Evolutionary conservation across 768 basidiomycete genomes (phyloP).

Genomic region (Collybia sp.): DNA sequence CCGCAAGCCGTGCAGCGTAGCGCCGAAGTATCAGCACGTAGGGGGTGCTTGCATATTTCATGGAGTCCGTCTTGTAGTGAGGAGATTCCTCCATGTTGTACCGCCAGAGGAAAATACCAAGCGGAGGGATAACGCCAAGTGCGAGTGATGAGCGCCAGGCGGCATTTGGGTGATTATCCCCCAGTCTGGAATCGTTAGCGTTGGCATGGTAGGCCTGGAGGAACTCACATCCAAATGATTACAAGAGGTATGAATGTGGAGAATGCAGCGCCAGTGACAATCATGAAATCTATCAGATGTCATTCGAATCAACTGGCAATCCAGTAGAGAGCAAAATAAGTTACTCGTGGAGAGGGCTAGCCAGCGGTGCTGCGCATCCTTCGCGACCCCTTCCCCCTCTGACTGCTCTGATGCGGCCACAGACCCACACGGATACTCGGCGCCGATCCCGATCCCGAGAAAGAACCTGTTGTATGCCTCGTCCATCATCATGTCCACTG

Average conservation of each 20-base stretch:
- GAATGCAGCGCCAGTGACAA: constrained; percentile 76
- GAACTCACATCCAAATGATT: constrained; percentile 77
- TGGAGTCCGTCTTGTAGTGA: constrained; percentile 69
- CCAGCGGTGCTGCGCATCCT: constrained; percentile 78
- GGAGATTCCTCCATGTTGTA: constrained; percentile 76
- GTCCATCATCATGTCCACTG: no score
- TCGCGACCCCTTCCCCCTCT: constrained; percentile 71
- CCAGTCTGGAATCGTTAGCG: constrained; percentile 43
- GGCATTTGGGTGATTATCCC: constrained; percentile 70
- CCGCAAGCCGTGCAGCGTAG: constrained; percentile 69
- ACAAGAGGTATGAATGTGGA: constrained; percentile 79
- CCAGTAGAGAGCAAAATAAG: not conserved
- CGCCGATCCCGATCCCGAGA: constrained; percentile 83
- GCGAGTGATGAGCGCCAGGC: constrained; percentile 87
- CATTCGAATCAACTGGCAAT: no score
- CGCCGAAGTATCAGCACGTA: constrained; percentile 71
- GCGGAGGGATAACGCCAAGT: constrained; percentile 75
- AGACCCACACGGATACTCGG: constrained; percentile 89
- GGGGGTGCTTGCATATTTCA: constrained; percentile 70
- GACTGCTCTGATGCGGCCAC: constrained; percentile 88
- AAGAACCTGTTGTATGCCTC: constrained; percentile 51
- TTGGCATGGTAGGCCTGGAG: not conserved
- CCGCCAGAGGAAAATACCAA: constrained; percentile 80
- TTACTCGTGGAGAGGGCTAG: constrained; percentile 84
- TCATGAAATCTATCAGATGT: constrained; percentile 60